These are phyloP conservation scores for Setaria viridis DNA, from an alignment of 202 grass and related monocot species.

Conservation along the genomic window DNA sequence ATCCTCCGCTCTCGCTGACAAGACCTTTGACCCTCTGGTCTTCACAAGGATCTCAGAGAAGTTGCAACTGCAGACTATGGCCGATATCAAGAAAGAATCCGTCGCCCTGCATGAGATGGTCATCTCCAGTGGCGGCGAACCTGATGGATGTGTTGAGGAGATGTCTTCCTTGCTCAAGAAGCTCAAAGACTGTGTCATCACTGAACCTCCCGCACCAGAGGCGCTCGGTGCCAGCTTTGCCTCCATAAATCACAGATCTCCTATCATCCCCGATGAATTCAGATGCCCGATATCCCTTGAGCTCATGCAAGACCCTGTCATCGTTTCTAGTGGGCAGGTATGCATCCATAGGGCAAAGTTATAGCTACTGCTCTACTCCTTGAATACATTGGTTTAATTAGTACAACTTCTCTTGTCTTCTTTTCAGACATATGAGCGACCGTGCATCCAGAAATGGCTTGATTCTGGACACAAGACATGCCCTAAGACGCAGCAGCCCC, in stretches of 20 bases:
- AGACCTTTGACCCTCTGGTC: slow-evolving; percentile 43
- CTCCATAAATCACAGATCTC: slow-evolving; percentile 68
- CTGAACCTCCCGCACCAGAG: slow-evolving; percentile 48
- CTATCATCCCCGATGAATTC: slow-evolving; percentile 93
- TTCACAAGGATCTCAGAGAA: slow-evolving; percentile 79
- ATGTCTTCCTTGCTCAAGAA: slow-evolving; percentile 93
- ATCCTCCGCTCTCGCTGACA: slow-evolving; percentile 51
- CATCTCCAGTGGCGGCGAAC: slow-evolving; percentile 67
- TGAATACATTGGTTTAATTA: neutral
- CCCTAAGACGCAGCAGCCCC: slow-evolving; percentile 80
- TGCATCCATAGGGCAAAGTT: neutral
- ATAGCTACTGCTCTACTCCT: no score
- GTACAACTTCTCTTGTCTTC: neutral
- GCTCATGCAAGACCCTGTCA: slow-evolving; percentile 94
- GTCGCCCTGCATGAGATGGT: slow-evolving; percentile 92
- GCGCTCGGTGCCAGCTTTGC: slow-evolving; percentile 34
- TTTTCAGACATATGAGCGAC: slow-evolving; percentile 85
- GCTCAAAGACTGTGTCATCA: slow-evolving; percentile 67
- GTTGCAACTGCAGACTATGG: slow-evolving; percentile 80
- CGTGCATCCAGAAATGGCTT: slow-evolving; percentile 96
- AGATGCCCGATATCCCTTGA: slow-evolving; percentile 97
- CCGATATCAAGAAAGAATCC: slow-evolving; percentile 87
- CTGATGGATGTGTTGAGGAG: slow-evolving; percentile 73
- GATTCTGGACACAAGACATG: slow-evolving; percentile 94
- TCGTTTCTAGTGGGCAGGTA: slow-evolving; percentile 95